A percentile compares a stretch with the other conserved stretches of the same genome.
Conservation (phyloP, 1,284 basidiomycete species). For the Pterula multifida region DNA sequence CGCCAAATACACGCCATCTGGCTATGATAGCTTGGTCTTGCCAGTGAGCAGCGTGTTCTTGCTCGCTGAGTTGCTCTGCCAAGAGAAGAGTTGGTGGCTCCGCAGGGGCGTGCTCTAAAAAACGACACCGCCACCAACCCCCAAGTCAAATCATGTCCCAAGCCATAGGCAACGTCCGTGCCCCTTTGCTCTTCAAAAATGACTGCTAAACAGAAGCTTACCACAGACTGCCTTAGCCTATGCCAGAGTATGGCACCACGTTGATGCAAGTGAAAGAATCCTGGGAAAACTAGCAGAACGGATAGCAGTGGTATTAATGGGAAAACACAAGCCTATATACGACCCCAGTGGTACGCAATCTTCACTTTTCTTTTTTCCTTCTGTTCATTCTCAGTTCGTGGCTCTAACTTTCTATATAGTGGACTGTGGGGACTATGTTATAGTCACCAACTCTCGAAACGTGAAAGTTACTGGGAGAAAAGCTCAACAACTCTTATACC, state of each 20-base stretch:
- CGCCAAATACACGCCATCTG: no score
- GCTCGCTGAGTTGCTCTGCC: no score
- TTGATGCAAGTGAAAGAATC: conserved; percentile 82
- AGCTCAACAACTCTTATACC: conserved; percentile 77
- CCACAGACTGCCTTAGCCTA: conserved; percentile 88
- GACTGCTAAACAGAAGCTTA: background rate
- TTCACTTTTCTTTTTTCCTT: background rate
- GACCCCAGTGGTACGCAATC: conserved; percentile 68
- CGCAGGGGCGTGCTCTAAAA: no score
- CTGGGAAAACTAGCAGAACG: conserved; percentile 89
- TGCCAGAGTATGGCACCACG: conserved; percentile 91
- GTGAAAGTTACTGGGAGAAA: conserved; percentile 89
- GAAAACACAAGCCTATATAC: conserved; percentile 98
- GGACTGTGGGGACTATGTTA: conserved; percentile 95
- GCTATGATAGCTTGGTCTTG: no score
- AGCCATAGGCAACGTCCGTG: conserved; percentile 52
- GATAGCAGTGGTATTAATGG: conserved; percentile 94
- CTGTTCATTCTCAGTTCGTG: background rate
- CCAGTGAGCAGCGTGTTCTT: no score
- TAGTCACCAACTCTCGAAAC: conserved; percentile 84
- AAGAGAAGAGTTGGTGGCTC: no score
- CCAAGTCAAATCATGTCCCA: conserved; percentile 55
- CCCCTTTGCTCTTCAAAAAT: background rate
- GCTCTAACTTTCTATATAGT: conserved; percentile 30
- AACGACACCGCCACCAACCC: no score